Percentiles rank a stretch among this genome's conserved stretches.
Evolutionary conservation across 1,139 yeast species (phyloP).

Genomic region (Pichia sp.): DNA sequence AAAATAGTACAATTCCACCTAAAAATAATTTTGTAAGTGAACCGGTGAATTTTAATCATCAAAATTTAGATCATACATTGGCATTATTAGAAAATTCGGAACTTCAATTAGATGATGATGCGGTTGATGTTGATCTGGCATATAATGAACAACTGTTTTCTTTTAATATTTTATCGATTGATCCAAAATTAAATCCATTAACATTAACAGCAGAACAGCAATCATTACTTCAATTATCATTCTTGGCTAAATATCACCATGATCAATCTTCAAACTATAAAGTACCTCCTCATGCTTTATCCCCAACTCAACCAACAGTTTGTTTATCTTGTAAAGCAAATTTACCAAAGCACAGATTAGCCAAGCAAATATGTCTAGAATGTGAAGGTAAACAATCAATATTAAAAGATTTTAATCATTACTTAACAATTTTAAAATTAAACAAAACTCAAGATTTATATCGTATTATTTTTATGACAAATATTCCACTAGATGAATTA

Average conservation of each 20-base stretch:
- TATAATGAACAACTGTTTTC: slow-evolving; percentile 19
- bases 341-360: slow-evolving; percentile 10
- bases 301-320: slow-evolving; percentile 13
- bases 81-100: slow-evolving; percentile 15
- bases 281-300: slow-evolving; percentile 11
- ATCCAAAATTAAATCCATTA: slow-evolving; percentile 21
- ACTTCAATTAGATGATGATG: slow-evolving; percentile 14
- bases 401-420: slow-evolving; percentile 21
- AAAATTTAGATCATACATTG: slow-evolving; percentile 15
- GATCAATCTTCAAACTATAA: slow-evolving; percentile 17
- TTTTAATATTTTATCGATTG: slow-evolving; percentile 20
- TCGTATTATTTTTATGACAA: slow-evolving; percentile 22
- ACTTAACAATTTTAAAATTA: slow-evolving; percentile 21
- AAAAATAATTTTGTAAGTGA: slow-evolving; percentile 4
- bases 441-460: slow-evolving; percentile 22
- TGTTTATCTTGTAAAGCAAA: slow-evolving; percentile 15
- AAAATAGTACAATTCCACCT: slow-evolving; percentile 4
- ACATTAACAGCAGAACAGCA: slow-evolving; percentile 20
- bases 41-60: slow-evolving; percentile 6
- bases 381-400: slow-evolving; percentile 23
- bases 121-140: slow-evolving; percentile 16
- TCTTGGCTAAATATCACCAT: slow-evolving; percentile 20
- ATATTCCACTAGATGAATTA: slow-evolving; percentile 18
- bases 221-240: slow-evolving; percentile 18
- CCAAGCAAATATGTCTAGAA: slow-evolving; percentile 21